phyloP scores from a whole-genome alignment of 306 rosid genomes.

The Leucaena leucocephala region DNA sequence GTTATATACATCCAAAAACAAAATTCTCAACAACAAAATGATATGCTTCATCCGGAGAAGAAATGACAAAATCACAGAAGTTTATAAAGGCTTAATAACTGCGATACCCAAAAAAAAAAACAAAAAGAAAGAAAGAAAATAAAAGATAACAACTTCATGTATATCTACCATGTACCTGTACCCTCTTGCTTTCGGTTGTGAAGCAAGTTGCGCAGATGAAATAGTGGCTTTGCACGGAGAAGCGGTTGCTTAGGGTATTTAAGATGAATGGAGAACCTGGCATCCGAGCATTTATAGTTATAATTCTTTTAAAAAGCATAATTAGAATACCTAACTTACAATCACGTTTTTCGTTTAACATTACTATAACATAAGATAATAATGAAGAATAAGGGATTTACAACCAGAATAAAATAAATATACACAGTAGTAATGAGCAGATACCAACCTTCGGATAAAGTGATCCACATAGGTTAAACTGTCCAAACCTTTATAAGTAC shows the following conservation, averaged over 20 bases:
- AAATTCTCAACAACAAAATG: background rate
- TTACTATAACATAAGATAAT: conserved; percentile 6
- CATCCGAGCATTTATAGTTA: conserved; percentile 39
- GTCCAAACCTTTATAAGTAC: conserved; percentile 51
- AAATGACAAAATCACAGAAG: background rate
- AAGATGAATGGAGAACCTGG: conserved; percentile 77
- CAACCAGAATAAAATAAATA: conserved; percentile 34
- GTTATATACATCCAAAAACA: background rate
- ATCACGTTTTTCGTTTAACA: background rate
- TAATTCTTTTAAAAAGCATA: conserved; percentile 15
- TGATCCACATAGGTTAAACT: conserved; percentile 56
- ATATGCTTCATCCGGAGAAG: background rate
- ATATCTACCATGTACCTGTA: conserved; percentile 55
- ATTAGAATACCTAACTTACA: conserved; percentile 27
- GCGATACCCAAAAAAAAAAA: background rate
- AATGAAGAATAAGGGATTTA: conserved; percentile 28
- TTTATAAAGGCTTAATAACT: background rate
- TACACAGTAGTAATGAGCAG: conserved; percentile 30
- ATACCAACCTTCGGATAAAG: conserved; percentile 55
- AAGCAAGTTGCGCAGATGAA: conserved; percentile 72
- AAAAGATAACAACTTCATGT: conserved; percentile 24
- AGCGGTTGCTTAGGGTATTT: conserved; percentile 78
- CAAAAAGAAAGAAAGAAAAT: background rate
- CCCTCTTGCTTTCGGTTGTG: conserved; percentile 65
- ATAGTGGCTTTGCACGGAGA: conserved; percentile 75